Evolutionary conservation across 140 eudicot species (phyloP).

Genomic region (Erigeron philadelphicus): DNA sequence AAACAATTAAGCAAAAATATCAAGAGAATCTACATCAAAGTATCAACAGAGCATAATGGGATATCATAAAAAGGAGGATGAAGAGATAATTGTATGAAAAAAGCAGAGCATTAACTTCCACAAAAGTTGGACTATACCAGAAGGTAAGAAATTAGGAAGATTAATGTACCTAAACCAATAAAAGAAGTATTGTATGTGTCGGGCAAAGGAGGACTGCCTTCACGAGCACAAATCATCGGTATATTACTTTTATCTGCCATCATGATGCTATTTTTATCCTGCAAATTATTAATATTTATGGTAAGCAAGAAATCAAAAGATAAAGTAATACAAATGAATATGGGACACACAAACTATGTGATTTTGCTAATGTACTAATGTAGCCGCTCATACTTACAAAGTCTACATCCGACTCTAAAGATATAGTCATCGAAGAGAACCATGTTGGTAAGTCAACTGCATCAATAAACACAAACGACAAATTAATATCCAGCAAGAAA

Average conservation of each 20-base stretch:
- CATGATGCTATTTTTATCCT: constrained; percentile 32
- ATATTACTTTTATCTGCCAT: constrained; percentile 27
- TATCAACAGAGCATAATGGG: constrained; percentile 12
- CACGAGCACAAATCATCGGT: constrained; percentile 50
- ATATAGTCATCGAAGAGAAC: constrained; percentile 34
- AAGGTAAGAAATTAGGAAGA: not conserved
- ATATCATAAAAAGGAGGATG: not conserved
- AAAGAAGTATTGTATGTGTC: constrained; percentile 33
- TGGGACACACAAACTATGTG: not conserved
- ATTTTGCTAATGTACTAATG: constrained; percentile 5
- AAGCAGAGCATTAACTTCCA: not conserved
- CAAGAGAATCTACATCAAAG: not conserved
- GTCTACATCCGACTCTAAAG: constrained; percentile 38
- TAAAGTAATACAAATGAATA: not conserved
- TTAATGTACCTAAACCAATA: constrained; percentile 32
- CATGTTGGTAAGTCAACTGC: constrained; percentile 44
- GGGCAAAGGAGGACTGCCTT: constrained; percentile 54
- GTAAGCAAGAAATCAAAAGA: constrained; percentile 12
- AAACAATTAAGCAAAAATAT: constrained; percentile 8
- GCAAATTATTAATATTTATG: constrained; percentile 7
- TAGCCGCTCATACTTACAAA: constrained; percentile 31
- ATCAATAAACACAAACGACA: constrained; percentile 14
- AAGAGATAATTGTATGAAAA: no score
- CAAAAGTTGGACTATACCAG: constrained; percentile 1
- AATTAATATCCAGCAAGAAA: constrained; percentile 14